phyloP scores from a whole-genome alignment of 306 rosid genomes.

The Hippophae gyantsensis region DNA sequence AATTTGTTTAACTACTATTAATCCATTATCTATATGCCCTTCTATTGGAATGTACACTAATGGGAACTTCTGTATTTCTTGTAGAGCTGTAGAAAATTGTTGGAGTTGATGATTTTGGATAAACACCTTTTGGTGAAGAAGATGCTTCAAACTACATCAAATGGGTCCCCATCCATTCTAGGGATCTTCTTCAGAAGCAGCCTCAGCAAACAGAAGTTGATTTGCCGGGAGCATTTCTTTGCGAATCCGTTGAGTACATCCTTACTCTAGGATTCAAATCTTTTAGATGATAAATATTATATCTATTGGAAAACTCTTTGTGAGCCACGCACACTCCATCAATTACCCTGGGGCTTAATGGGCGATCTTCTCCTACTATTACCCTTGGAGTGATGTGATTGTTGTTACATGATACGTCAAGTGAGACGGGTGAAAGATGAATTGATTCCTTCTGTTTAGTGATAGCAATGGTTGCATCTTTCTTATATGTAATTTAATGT shows the following conservation, averaged over 20 bases:
- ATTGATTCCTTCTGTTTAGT: no score
- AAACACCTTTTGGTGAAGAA: conserved; percentile 58
- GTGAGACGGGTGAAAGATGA: no score
- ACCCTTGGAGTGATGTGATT: no score
- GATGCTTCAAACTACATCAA: conserved; percentile 48
- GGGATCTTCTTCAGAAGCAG: conserved; percentile 43
- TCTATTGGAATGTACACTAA: conserved; percentile 16
- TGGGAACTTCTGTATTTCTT: conserved; percentile 10
- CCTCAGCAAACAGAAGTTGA: conserved; percentile 26
- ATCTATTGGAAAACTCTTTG: background rate
- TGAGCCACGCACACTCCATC: background rate
- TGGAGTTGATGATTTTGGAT: conserved; percentile 78
- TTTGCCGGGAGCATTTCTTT: conserved; percentile 58
- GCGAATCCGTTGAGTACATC: conserved; percentile 73
- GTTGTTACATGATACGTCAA: no score
- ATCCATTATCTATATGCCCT: background rate
- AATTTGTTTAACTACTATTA: background rate
- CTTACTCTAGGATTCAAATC: conserved; percentile 35
- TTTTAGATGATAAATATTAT: background rate
- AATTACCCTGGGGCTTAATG: no score
- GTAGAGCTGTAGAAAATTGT: conserved; percentile 71
- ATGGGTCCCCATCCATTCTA: conserved; percentile 41
- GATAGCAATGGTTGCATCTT: no score
- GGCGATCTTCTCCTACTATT: no score
- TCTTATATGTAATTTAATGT: no score